These are phyloP conservation scores for Lepidium aucheri DNA, from an alignment of 345 rosid genomes.

Conservation along the genomic window DNA sequence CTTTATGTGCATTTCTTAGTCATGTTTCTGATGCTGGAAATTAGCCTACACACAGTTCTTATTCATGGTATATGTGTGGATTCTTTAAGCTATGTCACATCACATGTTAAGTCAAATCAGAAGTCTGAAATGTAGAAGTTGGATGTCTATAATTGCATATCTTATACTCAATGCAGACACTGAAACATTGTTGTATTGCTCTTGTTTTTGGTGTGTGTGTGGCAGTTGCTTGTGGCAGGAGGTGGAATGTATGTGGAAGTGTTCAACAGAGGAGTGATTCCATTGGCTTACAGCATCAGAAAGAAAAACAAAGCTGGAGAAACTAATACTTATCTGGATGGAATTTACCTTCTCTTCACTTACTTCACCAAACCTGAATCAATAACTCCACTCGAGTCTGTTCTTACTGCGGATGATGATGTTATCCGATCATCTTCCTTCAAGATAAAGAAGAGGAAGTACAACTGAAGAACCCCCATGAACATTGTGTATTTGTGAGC, in stretches of 20 bases:
- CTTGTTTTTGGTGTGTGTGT: neutral
- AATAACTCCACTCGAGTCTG: constrained; percentile 38
- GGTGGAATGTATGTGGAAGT: constrained; percentile 98
- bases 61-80: neutral
- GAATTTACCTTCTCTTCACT: constrained; percentile 84
- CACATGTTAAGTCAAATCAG: neutral
- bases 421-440: constrained; percentile 67
- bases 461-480: constrained; percentile 19
- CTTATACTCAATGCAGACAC: neutral
- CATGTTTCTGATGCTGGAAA: neutral
- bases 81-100: neutral
- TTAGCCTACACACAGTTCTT: neutral
- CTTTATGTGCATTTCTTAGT: neutral
- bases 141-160: neutral
- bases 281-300: constrained; percentile 77
- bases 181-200: neutral
- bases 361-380: constrained; percentile 90
- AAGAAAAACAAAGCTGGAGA: constrained; percentile 89
- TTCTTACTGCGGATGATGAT: constrained; percentile 55
- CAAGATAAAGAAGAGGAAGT: constrained; percentile 68
- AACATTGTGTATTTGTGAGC: neutral
- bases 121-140: neutral
- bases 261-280: constrained; percentile 92
- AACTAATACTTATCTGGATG: constrained; percentile 72
- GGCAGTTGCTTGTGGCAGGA: constrained; percentile 91